Evolutionary conservation across 371 early-diverging fungal genomes (phyloP), one percentile per base, ranked within the genome.

Genomic region (Saksenaea oblongispora): DNA sequence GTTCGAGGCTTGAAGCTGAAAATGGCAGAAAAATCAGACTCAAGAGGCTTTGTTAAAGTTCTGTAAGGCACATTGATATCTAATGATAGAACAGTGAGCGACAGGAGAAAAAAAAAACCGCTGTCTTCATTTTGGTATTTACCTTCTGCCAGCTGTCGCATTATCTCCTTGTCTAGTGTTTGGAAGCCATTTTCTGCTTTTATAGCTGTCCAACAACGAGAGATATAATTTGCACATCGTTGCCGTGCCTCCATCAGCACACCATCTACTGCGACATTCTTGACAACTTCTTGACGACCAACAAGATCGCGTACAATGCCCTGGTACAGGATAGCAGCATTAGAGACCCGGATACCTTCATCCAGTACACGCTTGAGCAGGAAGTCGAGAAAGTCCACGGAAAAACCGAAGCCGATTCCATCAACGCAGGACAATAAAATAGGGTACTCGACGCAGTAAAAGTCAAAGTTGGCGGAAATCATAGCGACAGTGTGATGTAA

Each of bases 371-470:
- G 66, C 2, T 63, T 67, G 27, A 82, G 53, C 3, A 79, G 56
- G 51, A 82, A 82, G 3, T 75, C 79, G 28, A 82, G 60, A 61
- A 82, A 82, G 53, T 82, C 82, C 15, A 75, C 75, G 4, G 82
- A 82, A 53, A 74, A 65, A 3, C 65, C 74, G 27, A 70, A 72
- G 0, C 79, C 79, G 31, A 80, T 78, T 34, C 80, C 80, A 56
- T 82, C 82, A 9, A 82, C 78, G 41, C 78, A 82, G 0, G 79
- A 79, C 15, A 79, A 51, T 18, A 82, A 56, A 55, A 79, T 79
- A 3, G 82, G 79, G 35, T 79, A 82, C 34, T 82, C 79, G 35
- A 75, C 78, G 42, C 76, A 77, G 37, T 79, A 79, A 53, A 71
- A 79, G 47, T 79, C 78, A 62, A 82, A 79, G 56, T 75, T 68